Conservation (phyloP, 306 rosid species). For the Styphnolobium japonicum region DNA sequence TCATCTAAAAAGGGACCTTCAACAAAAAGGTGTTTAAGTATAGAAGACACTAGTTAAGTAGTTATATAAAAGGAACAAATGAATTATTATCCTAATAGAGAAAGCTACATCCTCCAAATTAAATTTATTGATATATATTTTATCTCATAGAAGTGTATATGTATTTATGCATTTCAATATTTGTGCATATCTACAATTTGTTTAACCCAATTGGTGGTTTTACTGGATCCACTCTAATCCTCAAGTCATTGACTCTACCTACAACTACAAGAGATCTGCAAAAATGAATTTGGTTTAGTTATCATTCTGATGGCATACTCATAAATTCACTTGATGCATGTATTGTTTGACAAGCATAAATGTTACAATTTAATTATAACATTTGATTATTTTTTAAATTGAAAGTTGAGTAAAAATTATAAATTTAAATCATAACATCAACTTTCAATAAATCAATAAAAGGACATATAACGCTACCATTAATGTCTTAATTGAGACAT, state of each 20-base stretch:
- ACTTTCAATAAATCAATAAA: too few species aligned
- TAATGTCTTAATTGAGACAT: too few species aligned
- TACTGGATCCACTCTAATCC: slow-evolving; percentile 20
- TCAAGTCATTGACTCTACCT: slow-evolving; percentile 35
- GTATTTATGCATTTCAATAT: neutral
- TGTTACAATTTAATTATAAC: too few species aligned
- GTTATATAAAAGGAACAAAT: neutral
- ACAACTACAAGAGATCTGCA: slow-evolving; percentile 29
- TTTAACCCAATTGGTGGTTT: slow-evolving; percentile 40
- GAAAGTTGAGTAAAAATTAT: too few species aligned
- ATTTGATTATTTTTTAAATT: too few species aligned
- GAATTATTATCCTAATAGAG: neutral
- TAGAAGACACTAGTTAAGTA: neutral
- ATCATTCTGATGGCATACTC: neutral
- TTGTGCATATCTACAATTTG: neutral
- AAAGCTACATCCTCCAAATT: neutral
- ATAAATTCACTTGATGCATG: too few species aligned
- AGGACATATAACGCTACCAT: too few species aligned
- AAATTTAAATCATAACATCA: too few species aligned
- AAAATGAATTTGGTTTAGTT: slow-evolving; percentile 1
- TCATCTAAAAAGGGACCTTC: slow-evolving; percentile 20
- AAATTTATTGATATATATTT: too few species aligned
- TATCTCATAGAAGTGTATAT: neutral
- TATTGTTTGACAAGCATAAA: too few species aligned
- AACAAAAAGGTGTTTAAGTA: neutral